Base-by-base conservation (phyloP, 75 land plant species). In the Selaginella moellendorffii region DNA sequence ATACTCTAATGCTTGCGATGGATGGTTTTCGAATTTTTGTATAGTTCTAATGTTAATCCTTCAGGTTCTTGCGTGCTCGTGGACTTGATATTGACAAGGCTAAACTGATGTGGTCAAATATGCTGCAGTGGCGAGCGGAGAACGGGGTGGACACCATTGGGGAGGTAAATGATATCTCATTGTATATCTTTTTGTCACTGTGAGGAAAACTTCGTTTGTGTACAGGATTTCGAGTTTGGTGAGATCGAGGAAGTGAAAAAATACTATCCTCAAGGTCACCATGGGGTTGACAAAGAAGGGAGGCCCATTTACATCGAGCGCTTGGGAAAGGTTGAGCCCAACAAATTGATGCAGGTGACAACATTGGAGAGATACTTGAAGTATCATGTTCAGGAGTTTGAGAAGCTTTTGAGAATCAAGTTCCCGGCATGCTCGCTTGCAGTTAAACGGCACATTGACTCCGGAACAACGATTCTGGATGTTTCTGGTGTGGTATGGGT, bases 341-440 rank as follows among this genome's bases (percentile, higher is more conserved):
- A 80, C 65, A 85, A 76, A 70, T 65, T 85, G 10, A 77, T 85
- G 78, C 79, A 68, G 17, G 73, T 85, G 51, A 85, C 84, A 19
- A 77, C 88, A 53, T 29, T 79, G 27, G 88, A 85, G 26, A 76
- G 84, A n/a, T 85, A 81, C 63, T 27, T 85, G 26, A 82, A 77
- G 61, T 81, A 81, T 68, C 88, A 85, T 69, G 84, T 85, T 20
- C 79, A 77, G 61, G 88, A 85, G 61, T 85, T 81, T 73, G 88
- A 85, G 70, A 79, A 65, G 69, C 75, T 74, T 53, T 65, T 81
- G 25, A 67, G 42, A n/a, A 83, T 78, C 54, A 85, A 77, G 68
- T 81, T 79, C 56, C 88, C 88, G 26, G 88, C 88, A 2, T 85
- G 88, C 64, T 81, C 88, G 8, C 63, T 81, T 70, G 88, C 88